Conservation (phyloP, 2,329 filamentous ascomycete genomes). For the Colletotrichum abscissum region DNA sequence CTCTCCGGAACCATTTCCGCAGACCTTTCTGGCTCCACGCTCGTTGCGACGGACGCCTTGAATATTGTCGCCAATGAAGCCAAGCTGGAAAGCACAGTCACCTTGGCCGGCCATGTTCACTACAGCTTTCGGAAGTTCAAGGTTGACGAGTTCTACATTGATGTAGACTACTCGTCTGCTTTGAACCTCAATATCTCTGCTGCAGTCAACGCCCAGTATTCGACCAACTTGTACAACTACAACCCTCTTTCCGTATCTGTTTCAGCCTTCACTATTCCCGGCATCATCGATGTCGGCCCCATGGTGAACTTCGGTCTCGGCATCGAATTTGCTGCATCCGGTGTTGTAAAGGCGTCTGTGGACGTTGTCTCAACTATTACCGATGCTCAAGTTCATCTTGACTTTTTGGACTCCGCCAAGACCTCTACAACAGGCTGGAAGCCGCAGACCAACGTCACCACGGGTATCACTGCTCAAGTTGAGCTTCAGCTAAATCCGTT, state of each 20-base stretch:
- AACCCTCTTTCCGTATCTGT: slow-evolving; percentile 48
- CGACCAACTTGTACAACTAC: slow-evolving; percentile 48
- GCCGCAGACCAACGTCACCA: slow-evolving; percentile 46
- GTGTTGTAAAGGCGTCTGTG: slow-evolving; percentile 45
- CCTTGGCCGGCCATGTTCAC: slow-evolving; percentile 53
- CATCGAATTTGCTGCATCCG: slow-evolving; percentile 47
- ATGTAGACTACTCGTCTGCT: slow-evolving; percentile 50
- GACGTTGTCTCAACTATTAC: slow-evolving; percentile 45
- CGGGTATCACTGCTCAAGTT: slow-evolving; percentile 46
- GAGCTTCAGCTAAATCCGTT: slow-evolving; percentile 47
- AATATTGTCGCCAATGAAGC: slow-evolving; percentile 49
- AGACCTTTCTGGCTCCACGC: slow-evolving; percentile 24
- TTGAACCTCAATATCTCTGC: slow-evolving; percentile 47
- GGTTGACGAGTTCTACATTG: slow-evolving; percentile 52
- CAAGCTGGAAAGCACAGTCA: slow-evolving; percentile 47
- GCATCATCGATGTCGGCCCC: slow-evolving; percentile 51
- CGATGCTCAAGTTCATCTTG: slow-evolving; percentile 51
- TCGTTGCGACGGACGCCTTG: slow-evolving; percentile 40
- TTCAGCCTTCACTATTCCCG: slow-evolving; percentile 50
- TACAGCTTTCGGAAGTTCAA: slow-evolving; percentile 49
- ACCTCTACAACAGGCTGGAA: slow-evolving; percentile 48
- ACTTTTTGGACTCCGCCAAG: slow-evolving; percentile 46
- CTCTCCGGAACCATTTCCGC: slow-evolving; percentile 22
- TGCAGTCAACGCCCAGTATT: slow-evolving; percentile 46
- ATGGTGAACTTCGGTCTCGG: slow-evolving; percentile 50